phyloP scores from a whole-genome alignment of 352 stramenopile species.

The Pythium aquatile region DNA sequence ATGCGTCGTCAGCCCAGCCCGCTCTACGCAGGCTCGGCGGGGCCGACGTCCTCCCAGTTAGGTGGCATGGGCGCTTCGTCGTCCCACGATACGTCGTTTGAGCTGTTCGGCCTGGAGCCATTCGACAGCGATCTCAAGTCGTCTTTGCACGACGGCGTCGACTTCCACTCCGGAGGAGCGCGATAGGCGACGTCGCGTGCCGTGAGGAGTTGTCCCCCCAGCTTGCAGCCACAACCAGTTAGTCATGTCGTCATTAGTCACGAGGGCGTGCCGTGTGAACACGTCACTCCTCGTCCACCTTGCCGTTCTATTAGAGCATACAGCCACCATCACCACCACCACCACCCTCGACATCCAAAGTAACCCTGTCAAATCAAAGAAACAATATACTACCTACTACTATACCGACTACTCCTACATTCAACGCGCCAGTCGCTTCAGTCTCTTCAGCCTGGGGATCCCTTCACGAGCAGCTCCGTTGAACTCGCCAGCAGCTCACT shows the following conservation, averaged over 20 bases:
- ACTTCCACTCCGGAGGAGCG: constrained; percentile 24
- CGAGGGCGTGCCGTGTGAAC: neutral
- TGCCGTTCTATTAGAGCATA: neutral
- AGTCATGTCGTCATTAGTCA: constrained; percentile 1
- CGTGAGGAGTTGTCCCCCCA: neutral
- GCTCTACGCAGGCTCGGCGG: constrained; percentile 15
- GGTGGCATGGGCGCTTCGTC: constrained; percentile 6
- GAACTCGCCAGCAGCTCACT: neutral
- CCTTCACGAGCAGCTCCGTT: neutral
- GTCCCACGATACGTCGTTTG: constrained; percentile 25
- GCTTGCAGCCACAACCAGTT: neutral
- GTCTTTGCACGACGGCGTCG: constrained; percentile 21
- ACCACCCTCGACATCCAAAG: neutral
- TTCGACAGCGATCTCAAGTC: constrained; percentile 32
- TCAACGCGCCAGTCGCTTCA: too few species aligned
- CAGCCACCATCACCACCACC: neutral
- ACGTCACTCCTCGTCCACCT: neutral
- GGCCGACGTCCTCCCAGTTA: constrained; percentile 6
- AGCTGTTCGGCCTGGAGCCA: constrained; percentile 33
- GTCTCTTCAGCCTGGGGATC: too few species aligned
- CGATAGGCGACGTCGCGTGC: neutral
- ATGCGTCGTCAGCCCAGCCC: constrained; percentile 26
- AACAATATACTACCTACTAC: constrained; percentile 3
- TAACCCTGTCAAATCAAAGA: neutral
- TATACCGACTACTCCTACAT: too few species aligned